Base-by-base conservation (phyloP, 768 basidiomycete species). In the Pleurotus giganteus region DNA sequence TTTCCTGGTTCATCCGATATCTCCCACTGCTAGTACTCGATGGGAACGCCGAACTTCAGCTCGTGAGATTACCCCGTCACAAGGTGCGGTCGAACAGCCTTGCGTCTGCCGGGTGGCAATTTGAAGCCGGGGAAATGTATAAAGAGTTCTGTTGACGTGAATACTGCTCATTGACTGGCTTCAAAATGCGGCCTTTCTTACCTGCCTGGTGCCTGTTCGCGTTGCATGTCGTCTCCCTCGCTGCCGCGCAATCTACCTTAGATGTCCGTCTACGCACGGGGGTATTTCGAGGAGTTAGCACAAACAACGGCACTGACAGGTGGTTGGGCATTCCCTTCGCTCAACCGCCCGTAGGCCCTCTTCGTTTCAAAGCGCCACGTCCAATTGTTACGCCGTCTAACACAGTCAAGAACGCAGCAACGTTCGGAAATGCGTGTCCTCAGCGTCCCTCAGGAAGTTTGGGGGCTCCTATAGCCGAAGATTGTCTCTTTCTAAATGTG, bases 271-370 rank as follows among this genome's bases (percentile, higher is more conserved):
- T 73, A 12, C 65, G 65, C 4, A 66, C 69, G 7, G 77, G 77
- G 6, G 67, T 60, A 0, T 78, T 77, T 44, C 68, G 65, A 5
- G 77, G 76, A 4, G 53, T 72, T 15, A 19, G 57, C 13, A 69
- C 63, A 31, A 52, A 61, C 0, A 74, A 73, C 19, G 70, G 69
- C 15, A 74, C 74, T 8, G 74, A 79, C 34, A 63, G 67, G 57
- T 83, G 77, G 72, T 69, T 79, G 12, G 79, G 79, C 0, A 71
- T 83, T 23, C 81, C 78, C 0, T 83, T 69, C 51, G 81, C 79
- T 7, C 65, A 72, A 53, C 72, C 78, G 2, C 82, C 81, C 0
- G 44, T 75, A 2, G 79, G 78, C 1, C 36, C 61, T 4, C 65
- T 81, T 23, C 70, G 80, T 2, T 80, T 83, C 61, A 73, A 72